Conservation (phyloP, 1,139 yeast species). For the Candida buenavistaensis region DNA sequence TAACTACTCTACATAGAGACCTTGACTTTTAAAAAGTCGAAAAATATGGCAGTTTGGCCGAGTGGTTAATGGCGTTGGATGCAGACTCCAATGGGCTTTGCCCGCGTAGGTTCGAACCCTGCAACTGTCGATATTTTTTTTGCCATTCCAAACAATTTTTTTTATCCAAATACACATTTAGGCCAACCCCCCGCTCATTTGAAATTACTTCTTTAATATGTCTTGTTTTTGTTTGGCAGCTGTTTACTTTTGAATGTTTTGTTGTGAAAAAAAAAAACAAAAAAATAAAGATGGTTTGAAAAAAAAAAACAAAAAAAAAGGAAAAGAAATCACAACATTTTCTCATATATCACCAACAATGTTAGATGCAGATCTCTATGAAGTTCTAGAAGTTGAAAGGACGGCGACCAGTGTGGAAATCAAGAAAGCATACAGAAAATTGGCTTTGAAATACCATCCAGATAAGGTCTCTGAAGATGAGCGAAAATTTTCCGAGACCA, state of each 20-base stretch:
- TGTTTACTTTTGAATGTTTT: too few species aligned
- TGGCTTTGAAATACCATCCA: conserved; percentile 76
- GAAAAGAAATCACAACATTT: not conserved
- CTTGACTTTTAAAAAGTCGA: too few species aligned
- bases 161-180: too few species aligned
- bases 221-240: too few species aligned
- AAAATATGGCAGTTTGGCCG: conserved; percentile 32
- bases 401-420: conserved; percentile 67
- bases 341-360: not conserved
- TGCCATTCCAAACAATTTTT: conserved; percentile 14
- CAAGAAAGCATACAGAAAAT: conserved; percentile 71
- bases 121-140: conserved; percentile 45
- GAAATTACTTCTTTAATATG: too few species aligned
- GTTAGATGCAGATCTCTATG: conserved; percentile 50
- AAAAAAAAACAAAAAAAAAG: not conserved
- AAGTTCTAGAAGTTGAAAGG: conserved; percentile 62
- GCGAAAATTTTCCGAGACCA: conserved; percentile 65
- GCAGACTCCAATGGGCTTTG: conserved; percentile 54
- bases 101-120: conserved; percentile 60
- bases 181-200: too few species aligned
- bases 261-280: too few species aligned
- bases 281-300: not conserved
- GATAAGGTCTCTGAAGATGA: conserved; percentile 73
- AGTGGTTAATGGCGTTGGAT: conserved; percentile 56
- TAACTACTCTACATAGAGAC: too few species aligned